A percentile compares a stretch with the other conserved stretches of the same genome.
Evolutionary conservation across 2,329 filamentous ascomycete genomes (phyloP).

Genomic region (Fusarium udum): DNA sequence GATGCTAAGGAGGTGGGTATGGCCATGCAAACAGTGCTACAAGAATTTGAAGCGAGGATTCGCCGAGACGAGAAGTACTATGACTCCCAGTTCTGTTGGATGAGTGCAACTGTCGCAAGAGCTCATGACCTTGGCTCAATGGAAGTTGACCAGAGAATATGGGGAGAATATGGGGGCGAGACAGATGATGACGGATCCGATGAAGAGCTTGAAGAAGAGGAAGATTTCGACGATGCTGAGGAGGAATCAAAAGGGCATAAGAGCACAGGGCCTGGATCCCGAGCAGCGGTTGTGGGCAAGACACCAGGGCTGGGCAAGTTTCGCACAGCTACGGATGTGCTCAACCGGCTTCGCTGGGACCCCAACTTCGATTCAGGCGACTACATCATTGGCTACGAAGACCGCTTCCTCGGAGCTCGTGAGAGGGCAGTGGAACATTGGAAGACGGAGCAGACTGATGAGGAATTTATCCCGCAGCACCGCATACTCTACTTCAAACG

Average conservation of each 20-base stretch:
- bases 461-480: constrained; percentile 74
- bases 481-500: constrained; percentile 70
- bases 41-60: constrained; percentile 60
- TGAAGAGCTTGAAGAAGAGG: constrained; percentile 53
- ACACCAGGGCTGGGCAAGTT: constrained; percentile 56
- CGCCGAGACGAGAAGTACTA: constrained; percentile 58
- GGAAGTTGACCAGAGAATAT: constrained; percentile 58
- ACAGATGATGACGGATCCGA: constrained; percentile 52
- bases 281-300: constrained; percentile 35
- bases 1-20: constrained; percentile 55
- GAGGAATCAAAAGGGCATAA: constrained; percentile 12
- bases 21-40: constrained; percentile 55
- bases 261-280: constrained; percentile 7
- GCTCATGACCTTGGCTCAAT: constrained; percentile 53
- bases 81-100: constrained; percentile 59
- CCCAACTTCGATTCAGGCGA: constrained; percentile 60
- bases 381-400: constrained; percentile 69
- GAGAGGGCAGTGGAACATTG: constrained; percentile 65
- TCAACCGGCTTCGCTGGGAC: constrained; percentile 70
- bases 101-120: constrained; percentile 54
- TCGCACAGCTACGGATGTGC: constrained; percentile 65
- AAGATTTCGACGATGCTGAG: constrained; percentile 38
- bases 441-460: constrained; percentile 70
- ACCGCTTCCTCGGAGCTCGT: constrained; percentile 64
- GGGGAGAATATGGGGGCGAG: constrained; percentile 52